Evolutionary conservation across 2,329 filamentous ascomycete species (phyloP).

Genomic region (Podosphaera aphanis): DNA sequence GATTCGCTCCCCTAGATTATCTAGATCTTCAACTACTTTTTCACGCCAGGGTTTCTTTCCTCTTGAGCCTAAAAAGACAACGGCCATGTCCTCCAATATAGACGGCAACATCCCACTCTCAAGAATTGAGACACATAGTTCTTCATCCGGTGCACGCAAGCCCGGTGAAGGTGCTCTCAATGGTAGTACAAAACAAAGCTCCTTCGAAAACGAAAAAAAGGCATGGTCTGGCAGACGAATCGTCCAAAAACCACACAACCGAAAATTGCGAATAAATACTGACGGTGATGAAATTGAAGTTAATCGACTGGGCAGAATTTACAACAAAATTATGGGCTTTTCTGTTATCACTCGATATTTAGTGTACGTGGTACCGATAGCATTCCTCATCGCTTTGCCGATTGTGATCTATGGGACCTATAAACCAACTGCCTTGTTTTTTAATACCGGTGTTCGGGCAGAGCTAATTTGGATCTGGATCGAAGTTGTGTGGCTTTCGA

Average conservation of each 20-base stretch:
- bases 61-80: neutral
- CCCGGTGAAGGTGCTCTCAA: conserved; percentile 17
- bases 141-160: conserved; percentile 30
- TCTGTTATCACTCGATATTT: conserved; percentile 42
- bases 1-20: neutral
- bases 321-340: conserved; percentile 39
- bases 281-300: conserved; percentile 29
- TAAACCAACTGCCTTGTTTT: conserved; percentile 9
- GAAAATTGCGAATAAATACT: conserved; percentile 21
- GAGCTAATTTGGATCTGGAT: conserved; percentile 46
- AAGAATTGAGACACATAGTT: conserved; percentile 29
- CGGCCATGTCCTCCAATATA: conserved; percentile 8
- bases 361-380: conserved; percentile 42
- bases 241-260: conserved; percentile 19
- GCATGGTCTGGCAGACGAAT: conserved; percentile 20
- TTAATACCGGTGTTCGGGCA: conserved; percentile 23
- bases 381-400: conserved; percentile 34
- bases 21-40: neutral
- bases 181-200: conserved; percentile 5
- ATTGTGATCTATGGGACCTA: conserved; percentile 24
- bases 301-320: conserved; percentile 41
- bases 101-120: conserved; percentile 28
- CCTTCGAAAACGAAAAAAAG: conserved; percentile 12
- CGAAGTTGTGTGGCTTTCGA: conserved; percentile 40
- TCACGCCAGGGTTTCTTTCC: neutral